phyloP scores from a whole-genome alignment of 768 basidiomycete genomes.

The Lactarius sanguifluus region DNA sequence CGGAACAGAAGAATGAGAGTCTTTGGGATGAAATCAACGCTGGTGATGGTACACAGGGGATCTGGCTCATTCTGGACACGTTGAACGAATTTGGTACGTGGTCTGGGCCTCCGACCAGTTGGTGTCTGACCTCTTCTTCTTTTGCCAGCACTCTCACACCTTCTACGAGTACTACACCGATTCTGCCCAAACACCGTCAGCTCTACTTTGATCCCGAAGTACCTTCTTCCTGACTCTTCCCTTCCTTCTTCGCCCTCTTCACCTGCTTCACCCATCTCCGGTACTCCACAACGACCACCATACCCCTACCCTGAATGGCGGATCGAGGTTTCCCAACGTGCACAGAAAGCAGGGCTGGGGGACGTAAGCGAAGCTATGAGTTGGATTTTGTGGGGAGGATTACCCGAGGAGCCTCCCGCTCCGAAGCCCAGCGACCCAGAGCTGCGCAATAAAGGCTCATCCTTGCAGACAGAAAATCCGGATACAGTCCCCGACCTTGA shows the following conservation, averaged over 20 bases:
- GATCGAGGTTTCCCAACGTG: slow-evolving; percentile 27
- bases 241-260: slow-evolving; percentile 13
- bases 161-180: slow-evolving; percentile 30
- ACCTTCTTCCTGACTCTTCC: slow-evolving; percentile 12
- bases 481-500: slow-evolving; percentile 4
- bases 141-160: slow-evolving; percentile 20
- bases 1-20: slow-evolving; percentile 11
- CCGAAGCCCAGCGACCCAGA: neutral
- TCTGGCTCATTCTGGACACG: slow-evolving; percentile 29
- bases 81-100: slow-evolving; percentile 23
- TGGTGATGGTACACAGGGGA: slow-evolving; percentile 26
- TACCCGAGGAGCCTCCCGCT: neutral
- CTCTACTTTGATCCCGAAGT: slow-evolving; percentile 23
- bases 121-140: neutral
- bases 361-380: slow-evolving; percentile 26
- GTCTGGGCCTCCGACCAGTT: neutral
- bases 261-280: neutral
- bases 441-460: slow-evolving; percentile 3
- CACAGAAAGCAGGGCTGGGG: slow-evolving; percentile 31
- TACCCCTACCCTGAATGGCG: slow-evolving; percentile 35
- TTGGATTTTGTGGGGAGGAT: slow-evolving; percentile 21
- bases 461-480: neutral
- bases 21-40: slow-evolving; percentile 19
- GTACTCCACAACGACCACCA: neutral
- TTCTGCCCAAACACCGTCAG: slow-evolving; percentile 19